Evolutionary conservation across 768 basidiomycete species (phyloP), one percentile per base, ranked within the genome.

Genomic region (Lactarius psammicola): DNA sequence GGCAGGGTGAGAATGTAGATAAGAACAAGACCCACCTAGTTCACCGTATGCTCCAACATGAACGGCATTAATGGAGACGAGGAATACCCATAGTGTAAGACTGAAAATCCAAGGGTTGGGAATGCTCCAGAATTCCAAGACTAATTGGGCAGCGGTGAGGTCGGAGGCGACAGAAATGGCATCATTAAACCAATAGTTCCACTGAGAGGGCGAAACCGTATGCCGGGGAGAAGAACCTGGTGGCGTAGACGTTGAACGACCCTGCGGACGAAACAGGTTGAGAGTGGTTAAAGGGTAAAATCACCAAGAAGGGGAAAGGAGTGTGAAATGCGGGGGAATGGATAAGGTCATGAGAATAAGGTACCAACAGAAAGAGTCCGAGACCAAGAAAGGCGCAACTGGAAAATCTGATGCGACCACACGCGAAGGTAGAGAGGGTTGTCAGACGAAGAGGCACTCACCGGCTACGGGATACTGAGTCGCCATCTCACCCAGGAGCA

Each of bases 171-270:
- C 86, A 0, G 88, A 89, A 31, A 93, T 87, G 2, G 91, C 90
- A 74, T 92, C 90, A 71, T 92, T 92, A 77, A 92, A 90, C 91
- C 90, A 93, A 73, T 94, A 94, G 73, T 93, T 93, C 91, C 91
- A 94, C 0, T n/a, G 87, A 86, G 34, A 94, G 79, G 2, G 92
- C 90, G 69, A 95, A 95, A 1, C 91, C 92, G 74, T 92, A 94
- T 2, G 90, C 85, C 0, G 92, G 89, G 9, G 91, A 93, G 74
- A 96, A 87, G 78, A 96, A 94, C 44, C 94, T 88, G 2, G 86
- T 88, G 0, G 90, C 81, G 71, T 95, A 94, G 0, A 89, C 85
- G 70, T 90, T 94, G 80, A 95, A 96, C 8, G 92, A 94, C 3
- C 94, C 94, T 77, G 66, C 44, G 20, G 18, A 53, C 65, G 15